Base-by-base conservation (phyloP, 2,329 filamentous ascomycete species). In the Pseudonectria buxi region DNA sequence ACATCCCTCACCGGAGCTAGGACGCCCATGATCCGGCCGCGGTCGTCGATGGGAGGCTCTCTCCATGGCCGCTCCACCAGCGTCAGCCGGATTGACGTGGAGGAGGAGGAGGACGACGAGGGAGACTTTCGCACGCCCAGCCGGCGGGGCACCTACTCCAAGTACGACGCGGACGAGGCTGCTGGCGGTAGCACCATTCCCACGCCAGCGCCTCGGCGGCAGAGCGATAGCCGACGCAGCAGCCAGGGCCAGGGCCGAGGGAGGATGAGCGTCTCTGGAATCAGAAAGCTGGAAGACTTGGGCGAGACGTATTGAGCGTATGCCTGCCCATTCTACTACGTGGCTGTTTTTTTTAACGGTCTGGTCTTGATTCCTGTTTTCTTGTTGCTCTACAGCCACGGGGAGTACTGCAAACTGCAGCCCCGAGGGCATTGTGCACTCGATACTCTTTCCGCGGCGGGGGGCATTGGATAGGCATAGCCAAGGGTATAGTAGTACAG, bases 21-120 rank as follows among this genome's bases (percentile, higher is more conserved):
- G 41, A 84, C 82, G 10, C 79, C 83, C 1, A 62, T 86, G 35
- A 76, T 75, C 16, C 76, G 84, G 35, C 81, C 84, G 13, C 72
- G 83, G 32, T 86, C 81, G 32, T 87, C 83, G 11, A 67, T 89
- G 45, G 76, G 77, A 37, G 75, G 81, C 36, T 78, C 75, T 43
- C 63, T 73, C 10, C 74, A 80, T 45, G 68, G 72, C 4, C 71
- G 77, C 46, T 74, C 74, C 10, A 61, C 71, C 33, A 80, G 74
- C 52, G 67, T 80, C 54, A 74, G 71, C 45, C 64, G 71, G 35
- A 69, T 72, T 26, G 72, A 76, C 37, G 66, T 66, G 24, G 57
- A 63, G 18, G 64, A 67, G 41, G 59, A 62, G 18, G 64, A 67
- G 41, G 59, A 62, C 16, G 64, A 67, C 24, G 63, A 63, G 28